phyloP scores from a whole-genome alignment of 2,329 filamentous ascomycete species.

The Curvularia verruculosa region DNA sequence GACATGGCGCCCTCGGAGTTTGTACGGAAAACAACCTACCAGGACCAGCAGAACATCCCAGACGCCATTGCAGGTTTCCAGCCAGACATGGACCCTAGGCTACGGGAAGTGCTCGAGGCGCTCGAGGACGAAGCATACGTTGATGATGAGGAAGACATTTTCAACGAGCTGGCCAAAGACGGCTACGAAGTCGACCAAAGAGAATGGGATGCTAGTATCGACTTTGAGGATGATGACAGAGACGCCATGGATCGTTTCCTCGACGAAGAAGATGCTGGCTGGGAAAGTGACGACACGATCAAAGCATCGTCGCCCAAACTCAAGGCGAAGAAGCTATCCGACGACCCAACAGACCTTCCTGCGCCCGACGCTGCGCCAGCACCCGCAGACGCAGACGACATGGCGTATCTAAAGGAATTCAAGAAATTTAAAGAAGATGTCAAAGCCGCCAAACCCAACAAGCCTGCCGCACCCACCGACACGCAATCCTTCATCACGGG shows the following conservation, averaged over 20 bases:
- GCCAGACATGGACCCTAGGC: slow-evolving; percentile 93
- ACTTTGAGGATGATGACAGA: slow-evolving; percentile 44
- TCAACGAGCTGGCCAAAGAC: slow-evolving; percentile 72
- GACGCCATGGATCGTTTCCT: slow-evolving; percentile 51
- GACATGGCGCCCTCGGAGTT: slow-evolving; percentile 82
- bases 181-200: slow-evolving; percentile 75
- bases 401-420: slow-evolving; percentile 91
- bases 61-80: slow-evolving; percentile 93
- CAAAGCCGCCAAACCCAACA: slow-evolving; percentile 55
- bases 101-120: slow-evolving; percentile 90
- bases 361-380: slow-evolving; percentile 43
- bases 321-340: slow-evolving; percentile 45
- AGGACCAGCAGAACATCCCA: slow-evolving; percentile 90
- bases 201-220: slow-evolving; percentile 72
- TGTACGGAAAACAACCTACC: slow-evolving; percentile 77
- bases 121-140: slow-evolving; percentile 96
- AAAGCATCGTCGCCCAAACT: slow-evolving; percentile 60
- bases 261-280: slow-evolving; percentile 75
- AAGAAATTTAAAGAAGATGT: slow-evolving; percentile 88
- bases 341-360: slow-evolving; percentile 58
- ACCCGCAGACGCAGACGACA: slow-evolving; percentile 59
- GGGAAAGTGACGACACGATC: slow-evolving; percentile 93
- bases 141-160: slow-evolving; percentile 82
- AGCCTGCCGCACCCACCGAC: slow-evolving; percentile 62
- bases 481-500: slow-evolving; percentile 72